Evolutionary conservation across 1,139 yeast genomes (phyloP), one percentile per base, ranked within the genome.

Genomic region (Yamadazyma jaroonii): DNA sequence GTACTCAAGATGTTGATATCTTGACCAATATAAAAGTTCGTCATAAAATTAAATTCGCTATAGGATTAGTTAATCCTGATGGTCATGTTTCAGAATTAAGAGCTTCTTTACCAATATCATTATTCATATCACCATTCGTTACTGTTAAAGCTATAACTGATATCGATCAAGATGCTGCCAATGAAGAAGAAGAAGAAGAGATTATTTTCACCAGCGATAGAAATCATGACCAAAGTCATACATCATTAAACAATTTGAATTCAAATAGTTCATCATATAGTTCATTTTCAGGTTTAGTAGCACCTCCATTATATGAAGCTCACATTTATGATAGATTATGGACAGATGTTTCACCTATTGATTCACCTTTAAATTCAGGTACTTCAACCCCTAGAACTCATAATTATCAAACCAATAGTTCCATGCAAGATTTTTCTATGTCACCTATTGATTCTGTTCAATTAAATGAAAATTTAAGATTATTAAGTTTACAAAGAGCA

Each of bases 231-330:
- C 49, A 50, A 29, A 58, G 62, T 32, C 49, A 50, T 29, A 53
- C 70, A 4, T 59, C 68, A 36, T 66, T 67, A 38, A 48, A 47
- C 20, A 52, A 56, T 6, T 42, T 62, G 17, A 14, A 27, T 10
- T 60, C 69, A 7, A 59, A 57, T 39, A 50, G 51, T 11, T 56
- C 55, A 22, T 65, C 72, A 0, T 54, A 45, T 29, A 54, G 68
- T 1, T 62, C 71, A 9, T 61, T 68, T 43, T 64, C 67, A 9
- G 77, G 75, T 0, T 61, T 78, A 30, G 71, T 81, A 59, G 96
- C 97, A 0, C 97, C 97, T 3, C 98, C 98, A 22, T 74, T 84
- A 44, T 92, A 92, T 55, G 89, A 82, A 45, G 80, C 74, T 44
- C 96, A 88, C 56, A 78, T 89, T 26, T 89, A 86, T 59, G 98